These are phyloP conservation scores for Trichoderma atrobrunneum DNA, from an alignment of 2,329 filamentous ascomycete genomes.

Conservation along the genomic window DNA sequence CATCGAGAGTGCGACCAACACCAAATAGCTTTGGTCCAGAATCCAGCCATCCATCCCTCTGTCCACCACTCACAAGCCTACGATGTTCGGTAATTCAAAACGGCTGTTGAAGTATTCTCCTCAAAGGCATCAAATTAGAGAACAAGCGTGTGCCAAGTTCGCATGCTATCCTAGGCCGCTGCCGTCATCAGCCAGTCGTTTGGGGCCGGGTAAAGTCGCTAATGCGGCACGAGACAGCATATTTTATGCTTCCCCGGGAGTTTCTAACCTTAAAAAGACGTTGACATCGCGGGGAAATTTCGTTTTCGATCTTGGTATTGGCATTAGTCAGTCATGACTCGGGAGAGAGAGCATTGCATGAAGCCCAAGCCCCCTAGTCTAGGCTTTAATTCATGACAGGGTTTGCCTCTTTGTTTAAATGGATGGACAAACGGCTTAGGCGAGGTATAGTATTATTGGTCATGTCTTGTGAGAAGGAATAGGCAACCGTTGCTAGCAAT, in stretches of 20 bases:
- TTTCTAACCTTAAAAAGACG: not conserved
- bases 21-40: not conserved
- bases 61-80: not conserved
- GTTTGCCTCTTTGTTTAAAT: not conserved
- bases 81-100: not conserved
- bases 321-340: constrained; percentile 2
- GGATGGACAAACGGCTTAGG: not conserved
- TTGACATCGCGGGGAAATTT: not conserved
- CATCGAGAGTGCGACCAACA: not conserved
- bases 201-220: not conserved
- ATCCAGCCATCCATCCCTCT: not conserved
- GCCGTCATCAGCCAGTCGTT: not conserved
- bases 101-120: not conserved
- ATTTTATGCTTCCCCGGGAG: constrained; percentile 3
- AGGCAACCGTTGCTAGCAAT: not conserved
- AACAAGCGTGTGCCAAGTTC: not conserved
- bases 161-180: not conserved
- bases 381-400: not conserved
- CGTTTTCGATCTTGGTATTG: not conserved
- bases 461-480: not conserved
- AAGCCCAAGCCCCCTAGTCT: not conserved
- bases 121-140: not conserved
- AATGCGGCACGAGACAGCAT: not conserved
- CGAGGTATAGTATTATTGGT: not conserved
- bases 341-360: not conserved